Base-by-base conservation (phyloP, 345 rosid species). In the Eucalyptus sp. region DNA sequence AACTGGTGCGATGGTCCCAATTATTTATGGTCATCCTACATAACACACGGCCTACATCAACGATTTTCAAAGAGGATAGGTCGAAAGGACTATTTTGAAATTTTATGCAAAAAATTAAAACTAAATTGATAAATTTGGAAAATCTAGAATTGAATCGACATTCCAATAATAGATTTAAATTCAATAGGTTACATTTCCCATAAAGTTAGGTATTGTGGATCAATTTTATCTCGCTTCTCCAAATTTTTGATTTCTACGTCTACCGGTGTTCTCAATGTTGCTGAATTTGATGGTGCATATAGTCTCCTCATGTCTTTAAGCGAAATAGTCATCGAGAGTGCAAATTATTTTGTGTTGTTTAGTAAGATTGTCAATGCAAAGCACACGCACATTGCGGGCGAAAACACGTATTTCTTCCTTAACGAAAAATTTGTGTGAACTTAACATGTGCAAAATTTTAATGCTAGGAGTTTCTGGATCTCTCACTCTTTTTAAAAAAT, bases 1-100 rank as follows among this genome's bases (percentile, higher is more conserved):
- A 29, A 1, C 5, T 13, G 0, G 6, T 3, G 4, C 6, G 16
- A 13, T 11, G 5, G 1, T 62, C 24, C 8, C 14, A 29, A n/a
- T 62, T 8, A 29, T 62, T 13, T 11, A 31, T 13, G 4, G 8
- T 8, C 14, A 8, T 60, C 0, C 8, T 60, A 27, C 4, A 0
- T 60, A 29, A 13, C 16, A 60, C 4, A 13, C 1, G 1, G 4
- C 9, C 16, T 16, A 13, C 68, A 29, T 27, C 15, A 3, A 3
- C 16, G 0, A 13, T 13, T 60, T 60, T 13, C 0, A 6, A 3
- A 3, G 8, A 60, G 16, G 15, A 60, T 27, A 5, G 16, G 8
- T 0, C 8, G 0, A 25, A 62, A 62, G 3, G 4, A 29, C 17
- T 62, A 62, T 7, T 6, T 62, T 62, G 17, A 62, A 6, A 29